These are phyloP conservation scores for Pyropia yezoensis DNA, from an alignment of 23 red algal species.

Conservation along the genomic window DNA sequence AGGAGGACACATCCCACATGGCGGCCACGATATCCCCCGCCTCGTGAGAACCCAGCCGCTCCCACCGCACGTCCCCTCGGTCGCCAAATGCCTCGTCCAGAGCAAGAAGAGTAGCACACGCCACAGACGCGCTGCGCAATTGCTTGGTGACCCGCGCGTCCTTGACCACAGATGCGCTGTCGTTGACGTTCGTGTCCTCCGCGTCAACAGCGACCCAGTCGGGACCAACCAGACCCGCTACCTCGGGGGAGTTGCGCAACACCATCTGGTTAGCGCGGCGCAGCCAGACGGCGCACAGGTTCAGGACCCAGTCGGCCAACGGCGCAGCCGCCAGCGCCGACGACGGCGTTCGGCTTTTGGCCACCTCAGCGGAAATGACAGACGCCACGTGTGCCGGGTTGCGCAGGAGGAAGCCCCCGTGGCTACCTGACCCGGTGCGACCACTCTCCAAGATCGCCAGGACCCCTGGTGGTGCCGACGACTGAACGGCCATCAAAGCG, in stretches of 20 bases:
- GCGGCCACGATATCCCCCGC: constrained; percentile 31
- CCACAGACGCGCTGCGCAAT: constrained; percentile 19
- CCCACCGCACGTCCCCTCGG: constrained; percentile 35
- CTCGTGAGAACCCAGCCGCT: constrained; percentile 25
- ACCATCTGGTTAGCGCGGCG: neutral
- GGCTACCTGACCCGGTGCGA: too few species aligned
- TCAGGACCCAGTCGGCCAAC: constrained; percentile 58
- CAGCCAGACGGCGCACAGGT: constrained; percentile 50
- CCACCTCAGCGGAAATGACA: too few species aligned
- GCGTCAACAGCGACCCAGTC: neutral
- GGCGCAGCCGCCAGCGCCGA: constrained; percentile 30
- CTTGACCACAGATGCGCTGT: constrained; percentile 1
- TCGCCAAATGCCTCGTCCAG: constrained; percentile 52
- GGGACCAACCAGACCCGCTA: too few species aligned
- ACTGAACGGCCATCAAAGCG: constrained; percentile 27
- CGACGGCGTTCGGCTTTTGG: too few species aligned
- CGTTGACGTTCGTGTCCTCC: neutral
- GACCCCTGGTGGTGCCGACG: constrained; percentile 12
- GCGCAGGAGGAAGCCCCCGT: too few species aligned
- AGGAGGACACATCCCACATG: constrained; percentile 54
- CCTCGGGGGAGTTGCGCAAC: too few species aligned
- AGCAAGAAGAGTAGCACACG: constrained; percentile 19
- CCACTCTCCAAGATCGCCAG: too few species aligned
- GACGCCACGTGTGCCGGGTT: too few species aligned
- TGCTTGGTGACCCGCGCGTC: constrained; percentile 14